Evolutionary conservation across 352 stramenopile species (phyloP).

Genomic region (Globisporangium cederbergense): DNA sequence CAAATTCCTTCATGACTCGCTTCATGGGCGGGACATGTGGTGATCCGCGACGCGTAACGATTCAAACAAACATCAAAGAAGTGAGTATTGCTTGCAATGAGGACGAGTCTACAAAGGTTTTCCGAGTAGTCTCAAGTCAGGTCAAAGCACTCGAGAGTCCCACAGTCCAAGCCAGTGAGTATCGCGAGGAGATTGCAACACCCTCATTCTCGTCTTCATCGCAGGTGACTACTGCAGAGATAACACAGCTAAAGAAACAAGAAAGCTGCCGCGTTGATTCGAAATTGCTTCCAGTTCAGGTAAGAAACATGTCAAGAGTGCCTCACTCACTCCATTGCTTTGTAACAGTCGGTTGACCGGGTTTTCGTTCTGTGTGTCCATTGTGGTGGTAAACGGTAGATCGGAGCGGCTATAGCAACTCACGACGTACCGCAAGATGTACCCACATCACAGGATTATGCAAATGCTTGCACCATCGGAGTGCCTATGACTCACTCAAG

Average conservation of each 20-base stretch:
- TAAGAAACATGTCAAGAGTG: not conserved
- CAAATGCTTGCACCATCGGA: not conserved
- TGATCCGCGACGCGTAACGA: not conserved
- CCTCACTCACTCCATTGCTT: not conserved
- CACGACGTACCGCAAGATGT: not conserved
- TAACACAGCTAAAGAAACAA: not conserved
- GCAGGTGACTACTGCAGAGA: not conserved
- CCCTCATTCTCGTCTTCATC: not conserved
- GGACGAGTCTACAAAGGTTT: not conserved
- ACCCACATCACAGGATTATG: not conserved
- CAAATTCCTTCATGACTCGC: constrained; percentile 13
- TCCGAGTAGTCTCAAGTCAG: not conserved
- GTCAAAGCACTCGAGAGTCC: constrained; percentile 18
- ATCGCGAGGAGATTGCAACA: not conserved
- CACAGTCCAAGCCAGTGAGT: not conserved
- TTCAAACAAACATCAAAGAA: not conserved
- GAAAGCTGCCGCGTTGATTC: not conserved
- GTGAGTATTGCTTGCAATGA: not conserved
- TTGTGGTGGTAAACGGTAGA: not conserved
- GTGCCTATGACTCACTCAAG: not conserved
- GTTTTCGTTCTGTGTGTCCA: not conserved
- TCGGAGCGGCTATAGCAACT: not conserved
- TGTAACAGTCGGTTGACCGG: not conserved
- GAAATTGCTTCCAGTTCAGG: not conserved
- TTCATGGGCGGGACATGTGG: constrained; percentile 15